Conservation (phyloP, 2,329 filamentous ascomycete species). For the Aspergillus quadrilineatus region DNA sequence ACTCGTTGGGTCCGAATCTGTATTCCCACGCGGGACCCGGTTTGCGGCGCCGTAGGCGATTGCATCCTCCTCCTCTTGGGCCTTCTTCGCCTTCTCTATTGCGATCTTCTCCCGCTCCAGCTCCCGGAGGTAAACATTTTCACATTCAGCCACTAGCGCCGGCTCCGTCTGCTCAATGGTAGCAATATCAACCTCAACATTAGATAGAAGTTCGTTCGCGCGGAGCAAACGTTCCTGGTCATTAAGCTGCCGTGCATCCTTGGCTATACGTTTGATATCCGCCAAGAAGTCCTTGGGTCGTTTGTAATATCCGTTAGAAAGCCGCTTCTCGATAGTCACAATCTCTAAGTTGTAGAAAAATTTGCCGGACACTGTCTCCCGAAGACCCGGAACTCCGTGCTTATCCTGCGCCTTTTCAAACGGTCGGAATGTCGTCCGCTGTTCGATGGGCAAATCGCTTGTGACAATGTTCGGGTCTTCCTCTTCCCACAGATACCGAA, state of each 20-base stretch:
- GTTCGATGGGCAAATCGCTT: conserved; percentile 59
- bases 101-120: conserved; percentile 65
- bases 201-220: conserved; percentile 86
- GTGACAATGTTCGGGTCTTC: conserved; percentile 67
- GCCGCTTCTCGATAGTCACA: conserved; percentile 87
- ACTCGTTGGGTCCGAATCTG: conserved; percentile 50
- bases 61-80: conserved; percentile 43
- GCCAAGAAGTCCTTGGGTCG: conserved; percentile 84
- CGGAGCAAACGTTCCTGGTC: conserved; percentile 81
- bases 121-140: conserved; percentile 75
- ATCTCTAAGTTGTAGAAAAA: conserved; percentile 96
- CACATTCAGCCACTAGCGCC: conserved; percentile 68
- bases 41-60: conserved; percentile 48
- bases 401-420: conserved; percentile 79
- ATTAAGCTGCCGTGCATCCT: conserved; percentile 78
- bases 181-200: conserved; percentile 90
- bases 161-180: conserved; percentile 68
- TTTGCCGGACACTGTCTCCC: conserved; percentile 72
- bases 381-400: conserved; percentile 72
- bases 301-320: conserved; percentile 95
- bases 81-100: conserved; percentile 53
- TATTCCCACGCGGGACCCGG: conserved; percentile 53
- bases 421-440: conserved; percentile 64
- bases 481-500: conserved; percentile 82
- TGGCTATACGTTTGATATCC: conserved; percentile 80